These are phyloP conservation scores for Leucocoprinus leucothites DNA, from an alignment of 768 basidiomycete species.

Conservation along the genomic window DNA sequence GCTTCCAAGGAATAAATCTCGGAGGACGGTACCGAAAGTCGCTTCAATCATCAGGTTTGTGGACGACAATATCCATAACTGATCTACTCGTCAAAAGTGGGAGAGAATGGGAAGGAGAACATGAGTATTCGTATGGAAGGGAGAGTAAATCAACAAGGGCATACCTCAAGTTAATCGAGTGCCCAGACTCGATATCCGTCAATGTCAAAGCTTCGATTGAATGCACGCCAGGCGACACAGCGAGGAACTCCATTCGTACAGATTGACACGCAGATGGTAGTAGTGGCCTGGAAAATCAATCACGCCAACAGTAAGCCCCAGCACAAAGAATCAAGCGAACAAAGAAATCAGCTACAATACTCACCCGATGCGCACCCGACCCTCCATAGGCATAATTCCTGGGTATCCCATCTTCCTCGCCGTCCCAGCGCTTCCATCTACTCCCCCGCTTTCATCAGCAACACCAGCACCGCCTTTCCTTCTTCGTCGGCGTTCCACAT, in stretches of 20 bases:
- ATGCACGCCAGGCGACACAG: constrained; percentile 77
- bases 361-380: constrained; percentile 77
- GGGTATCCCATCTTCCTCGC: constrained; percentile 41
- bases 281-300: constrained; percentile 63
- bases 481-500: constrained; percentile 52
- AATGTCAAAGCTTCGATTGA: constrained; percentile 68
- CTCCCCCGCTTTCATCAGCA: constrained; percentile 1
- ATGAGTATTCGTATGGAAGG: neutral
- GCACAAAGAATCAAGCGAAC: neutral
- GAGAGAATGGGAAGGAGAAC: neutral
- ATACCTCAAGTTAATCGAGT: constrained; percentile 71
- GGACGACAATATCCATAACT: constrained; percentile 73
- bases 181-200: constrained; percentile 72
- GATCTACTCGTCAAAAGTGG: constrained; percentile 38
- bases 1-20: too few relatives aligned
- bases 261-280: constrained; percentile 82
- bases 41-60: constrained; percentile 43
- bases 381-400: constrained; percentile 74
- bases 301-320: neutral
- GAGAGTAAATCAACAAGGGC: constrained; percentile 15
- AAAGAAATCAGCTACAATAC: constrained; percentile 24
- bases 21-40: too few relatives aligned
- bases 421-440: too few relatives aligned
- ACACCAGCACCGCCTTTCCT: constrained; percentile 27
- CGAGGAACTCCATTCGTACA: constrained; percentile 82